Base-by-base conservation (phyloP, 1,139 yeast species). In the Suhomyces maxii region DNA sequence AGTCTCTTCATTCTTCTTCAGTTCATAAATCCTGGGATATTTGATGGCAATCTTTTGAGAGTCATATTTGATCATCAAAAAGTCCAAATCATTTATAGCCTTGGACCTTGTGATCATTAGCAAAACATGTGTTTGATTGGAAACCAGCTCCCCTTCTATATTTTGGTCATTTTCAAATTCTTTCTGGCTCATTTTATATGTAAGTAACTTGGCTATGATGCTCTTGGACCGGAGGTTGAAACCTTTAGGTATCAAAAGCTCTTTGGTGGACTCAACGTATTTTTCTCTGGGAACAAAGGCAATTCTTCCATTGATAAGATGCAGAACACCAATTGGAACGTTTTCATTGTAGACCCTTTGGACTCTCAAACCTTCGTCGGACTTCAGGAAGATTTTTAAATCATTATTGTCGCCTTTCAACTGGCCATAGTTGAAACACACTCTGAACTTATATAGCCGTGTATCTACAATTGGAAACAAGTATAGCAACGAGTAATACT, bases 381-480 rank as follows among this genome's bases (percentile, higher is more conserved):
- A 28, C n/a, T 9, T 28, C 9, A 28, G 7, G n/a, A 28, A 2
- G 10, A 42, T 11, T 8, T 28, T 34, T 14, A 49, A 34, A 25
- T 51, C 54, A 11, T 42, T 14, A n/a, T 37, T 33, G 5, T 25
- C 26, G 3, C 35, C 36, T 8, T 13, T 18, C 8, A 41, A 36
- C 43, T 61, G 65, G 8, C 68, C 68, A 40, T 43, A 63, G 42
- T 65, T 64, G 34, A 65, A 49, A 3, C 51, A 43, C 0, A 61
- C 61, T 12, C 55, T 35, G 39, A 67, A 65, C 37, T 57, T 56
- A 43, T 54, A 61, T 7, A 55, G 14, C 10, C 37, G 36, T 3
- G 47, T 49, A 37, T 57, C 56, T 0, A 67, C 63, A 8, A 61
- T 46, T 1, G 72, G 72, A 40, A 57, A 64, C 12, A 65, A 44